Evolutionary conservation across 2,329 filamentous ascomycete species (phyloP).

Genomic region (Zymoseptoria brevis): DNA sequence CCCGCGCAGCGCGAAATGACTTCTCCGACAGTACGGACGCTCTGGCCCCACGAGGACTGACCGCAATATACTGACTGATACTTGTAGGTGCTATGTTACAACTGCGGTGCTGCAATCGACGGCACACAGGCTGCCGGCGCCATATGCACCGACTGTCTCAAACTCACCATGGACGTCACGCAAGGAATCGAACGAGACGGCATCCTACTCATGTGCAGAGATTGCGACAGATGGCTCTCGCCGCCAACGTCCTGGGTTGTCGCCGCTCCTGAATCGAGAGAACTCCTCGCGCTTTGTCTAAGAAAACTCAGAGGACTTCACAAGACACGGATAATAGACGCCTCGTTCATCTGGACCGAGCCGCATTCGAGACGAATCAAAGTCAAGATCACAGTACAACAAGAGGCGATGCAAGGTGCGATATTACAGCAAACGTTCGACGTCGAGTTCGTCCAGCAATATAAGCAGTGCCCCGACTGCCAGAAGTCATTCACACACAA

Average conservation of each 20-base stretch:
- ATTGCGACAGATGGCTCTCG: constrained; percentile 89
- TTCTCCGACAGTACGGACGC: constrained; percentile 51
- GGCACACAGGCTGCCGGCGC: constrained; percentile 79
- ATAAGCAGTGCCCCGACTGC: constrained; percentile 92
- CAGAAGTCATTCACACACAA: constrained; percentile 94
- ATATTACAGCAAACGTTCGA: constrained; percentile 91
- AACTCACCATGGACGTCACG: constrained; percentile 88
- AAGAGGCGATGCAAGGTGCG: constrained; percentile 56
- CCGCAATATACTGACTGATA: background rate
- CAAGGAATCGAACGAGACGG: constrained; percentile 86
- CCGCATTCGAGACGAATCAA: constrained; percentile 88
- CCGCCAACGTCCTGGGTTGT: constrained; percentile 81
- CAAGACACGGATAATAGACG: constrained; percentile 91
- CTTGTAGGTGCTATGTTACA: constrained; percentile 64
- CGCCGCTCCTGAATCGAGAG: constrained; percentile 77
- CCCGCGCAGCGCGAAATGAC: constrained; percentile 24
- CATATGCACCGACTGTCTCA: constrained; percentile 92
- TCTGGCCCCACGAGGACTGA: background rate
- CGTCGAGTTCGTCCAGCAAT: constrained; percentile 82
- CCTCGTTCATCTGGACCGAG: constrained; percentile 96
- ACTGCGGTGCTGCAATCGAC: constrained; percentile 93
- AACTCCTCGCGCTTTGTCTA: constrained; percentile 84
- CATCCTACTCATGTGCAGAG: constrained; percentile 80
- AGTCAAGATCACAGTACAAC: constrained; percentile 90
- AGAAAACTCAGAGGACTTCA: constrained; percentile 77